Conservation (phyloP, 805 yeast genomes). For the Metschnikowia lochheadii region DNA sequence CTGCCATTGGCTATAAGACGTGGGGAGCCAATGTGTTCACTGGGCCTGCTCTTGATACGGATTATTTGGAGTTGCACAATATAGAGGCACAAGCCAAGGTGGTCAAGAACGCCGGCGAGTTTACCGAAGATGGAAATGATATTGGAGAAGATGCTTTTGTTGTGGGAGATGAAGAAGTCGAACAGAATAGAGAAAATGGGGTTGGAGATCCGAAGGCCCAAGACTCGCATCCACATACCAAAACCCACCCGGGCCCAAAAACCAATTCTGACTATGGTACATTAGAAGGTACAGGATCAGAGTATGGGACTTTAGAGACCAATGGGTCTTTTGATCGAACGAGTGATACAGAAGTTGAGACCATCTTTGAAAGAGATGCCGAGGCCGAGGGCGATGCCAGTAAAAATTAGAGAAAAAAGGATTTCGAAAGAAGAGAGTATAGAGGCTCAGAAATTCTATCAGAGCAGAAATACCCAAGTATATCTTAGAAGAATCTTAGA, state of each 20-base stretch:
- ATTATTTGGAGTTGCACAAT: conserved; percentile 36
- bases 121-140: too few species aligned
- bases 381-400: background rate
- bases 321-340: background rate
- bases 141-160: conserved; percentile 3
- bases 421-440: background rate
- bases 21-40: conserved; percentile 65
- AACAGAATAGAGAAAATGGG: conserved; percentile 5
- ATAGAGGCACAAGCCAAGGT: conserved; percentile 20
- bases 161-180: conserved; percentile 7
- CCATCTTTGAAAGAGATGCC: background rate
- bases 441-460: background rate
- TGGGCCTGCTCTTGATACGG: conserved; percentile 56
- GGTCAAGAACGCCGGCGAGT: conserved; percentile 1
- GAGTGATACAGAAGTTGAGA: background rate
- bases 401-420: background rate
- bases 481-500: too few species aligned
- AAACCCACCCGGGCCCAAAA: too few species aligned
- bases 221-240: too few species aligned
- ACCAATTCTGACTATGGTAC: too few species aligned
- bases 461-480: background rate
- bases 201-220: too few species aligned
- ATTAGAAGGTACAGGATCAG: background rate
- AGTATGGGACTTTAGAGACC: background rate
- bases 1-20: conserved; percentile 46